These are phyloP conservation scores for Sonneratia caseolaris DNA, from an alignment of 345 rosid species.

Conservation along the genomic window DNA sequence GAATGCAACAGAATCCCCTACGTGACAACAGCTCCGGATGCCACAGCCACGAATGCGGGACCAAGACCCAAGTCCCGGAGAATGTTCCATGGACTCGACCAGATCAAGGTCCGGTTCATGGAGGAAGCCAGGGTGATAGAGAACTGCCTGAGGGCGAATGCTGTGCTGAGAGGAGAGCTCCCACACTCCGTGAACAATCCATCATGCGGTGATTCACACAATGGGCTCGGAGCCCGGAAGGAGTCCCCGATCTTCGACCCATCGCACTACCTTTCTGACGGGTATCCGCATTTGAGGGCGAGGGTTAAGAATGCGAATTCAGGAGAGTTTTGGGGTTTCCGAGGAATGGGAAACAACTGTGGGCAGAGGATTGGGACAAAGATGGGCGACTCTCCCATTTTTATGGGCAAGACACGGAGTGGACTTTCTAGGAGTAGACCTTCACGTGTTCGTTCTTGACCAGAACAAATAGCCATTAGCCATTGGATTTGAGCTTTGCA, in stretches of 20 bases:
- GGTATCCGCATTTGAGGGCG: conserved; percentile 72
- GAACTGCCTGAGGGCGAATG: conserved; percentile 47
- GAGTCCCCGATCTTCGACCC: conserved; percentile 77
- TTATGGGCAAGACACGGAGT: conserved; percentile 29
- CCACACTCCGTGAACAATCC: conserved; percentile 20
- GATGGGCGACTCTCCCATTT: conserved; percentile 29
- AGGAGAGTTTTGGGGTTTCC: conserved; percentile 15
- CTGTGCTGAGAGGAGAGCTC: conserved; percentile 21
- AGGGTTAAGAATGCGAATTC: conserved; percentile 16
- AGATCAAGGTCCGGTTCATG: conserved; percentile 50
- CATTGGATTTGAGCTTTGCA: background rate
- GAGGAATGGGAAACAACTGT: conserved; percentile 1
- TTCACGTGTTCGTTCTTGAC: conserved; percentile 36
- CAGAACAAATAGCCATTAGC: background rate
- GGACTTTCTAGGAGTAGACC: conserved; percentile 32
- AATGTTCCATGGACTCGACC: conserved; percentile 23
- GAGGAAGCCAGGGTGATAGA: conserved; percentile 82
- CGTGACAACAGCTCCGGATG: conserved; percentile 1
- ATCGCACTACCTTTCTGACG: conserved; percentile 35
- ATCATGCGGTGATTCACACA: background rate
- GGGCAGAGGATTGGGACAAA: conserved; percentile 9
- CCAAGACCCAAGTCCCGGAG: conserved; percentile 12
- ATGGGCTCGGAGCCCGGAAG: conserved; percentile 8
- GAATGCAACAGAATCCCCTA: conserved; percentile 44
- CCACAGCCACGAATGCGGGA: conserved; percentile 4